Evolutionary conservation across 78 protist genomes (phyloP).

Genomic region (Bigelowiella natans): DNA sequence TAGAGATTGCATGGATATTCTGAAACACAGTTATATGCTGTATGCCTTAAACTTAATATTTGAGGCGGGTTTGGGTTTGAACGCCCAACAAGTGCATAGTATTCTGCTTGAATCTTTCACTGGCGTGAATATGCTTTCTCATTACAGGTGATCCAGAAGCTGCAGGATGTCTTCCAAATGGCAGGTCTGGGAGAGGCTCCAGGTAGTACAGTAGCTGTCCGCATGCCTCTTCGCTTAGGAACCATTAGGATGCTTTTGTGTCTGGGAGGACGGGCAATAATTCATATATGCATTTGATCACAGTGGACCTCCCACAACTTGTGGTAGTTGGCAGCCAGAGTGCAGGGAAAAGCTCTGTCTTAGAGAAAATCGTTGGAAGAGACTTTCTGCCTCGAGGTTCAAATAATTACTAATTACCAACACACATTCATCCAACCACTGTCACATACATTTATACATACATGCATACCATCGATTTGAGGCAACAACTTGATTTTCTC

Average conservation of each 20-base stretch:
- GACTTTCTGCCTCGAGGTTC: slow-evolving; percentile 72
- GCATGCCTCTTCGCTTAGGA: background rate
- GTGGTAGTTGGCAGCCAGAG: slow-evolving; percentile 92
- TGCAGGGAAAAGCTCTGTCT: slow-evolving; percentile 85
- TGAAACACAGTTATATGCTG: no score
- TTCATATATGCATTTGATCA: background rate
- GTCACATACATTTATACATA: no score
- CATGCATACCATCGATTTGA: no score
- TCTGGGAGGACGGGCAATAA: no score
- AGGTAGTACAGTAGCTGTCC: background rate
- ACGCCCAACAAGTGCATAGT: no score
- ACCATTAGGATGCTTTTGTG: no score
- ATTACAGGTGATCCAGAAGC: background rate
- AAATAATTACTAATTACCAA: background rate
- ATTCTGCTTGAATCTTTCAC: no score
- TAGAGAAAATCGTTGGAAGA: slow-evolving; percentile 79
- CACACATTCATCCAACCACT: no score
- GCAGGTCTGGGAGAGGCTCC: background rate
- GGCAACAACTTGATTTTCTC: no score
- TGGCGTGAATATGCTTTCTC: background rate
- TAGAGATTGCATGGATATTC: no score
- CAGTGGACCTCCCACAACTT: slow-evolving; percentile 83
- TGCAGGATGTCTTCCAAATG: background rate
- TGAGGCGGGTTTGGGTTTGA: no score
- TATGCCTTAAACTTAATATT: no score